phyloP scores from a whole-genome alignment of 345 rosid species.

The Brassica incana region DNA sequence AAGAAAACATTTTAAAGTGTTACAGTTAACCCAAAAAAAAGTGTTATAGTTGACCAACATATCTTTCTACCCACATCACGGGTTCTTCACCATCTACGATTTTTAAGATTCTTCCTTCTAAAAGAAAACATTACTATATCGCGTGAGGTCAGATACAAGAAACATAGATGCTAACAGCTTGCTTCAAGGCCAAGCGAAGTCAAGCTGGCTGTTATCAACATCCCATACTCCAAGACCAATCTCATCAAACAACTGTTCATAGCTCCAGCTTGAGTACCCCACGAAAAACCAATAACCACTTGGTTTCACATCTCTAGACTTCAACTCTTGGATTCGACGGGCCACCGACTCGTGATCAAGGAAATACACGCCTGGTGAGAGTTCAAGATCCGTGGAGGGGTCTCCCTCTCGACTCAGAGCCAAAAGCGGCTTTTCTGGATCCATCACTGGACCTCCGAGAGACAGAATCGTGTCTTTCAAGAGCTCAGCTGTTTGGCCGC shows the following conservation, averaged over 20 bases:
- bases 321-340: conserved; percentile 45
- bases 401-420: conserved; percentile 56
- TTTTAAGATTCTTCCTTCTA: conserved; percentile 15
- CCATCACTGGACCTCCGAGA: conserved; percentile 74
- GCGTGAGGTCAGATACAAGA: conserved; percentile 1
- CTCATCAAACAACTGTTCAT: conserved; percentile 75
- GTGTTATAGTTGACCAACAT: conserved; percentile 14
- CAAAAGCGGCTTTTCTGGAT: conserved; percentile 61
- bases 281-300: conserved; percentile 85
- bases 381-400: conserved; percentile 40
- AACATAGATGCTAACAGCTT: conserved; percentile 16
- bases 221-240: conserved; percentile 75
- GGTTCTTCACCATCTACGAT: conserved; percentile 21
- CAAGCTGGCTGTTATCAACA: conserved; percentile 35
- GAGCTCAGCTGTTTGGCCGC: conserved; percentile 48
- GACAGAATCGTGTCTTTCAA: conserved; percentile 67
- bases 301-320: conserved; percentile 45
- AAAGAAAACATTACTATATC: conserved; percentile 4
- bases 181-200: conserved; percentile 60
- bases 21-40: not conserved
- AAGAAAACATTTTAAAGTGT: conserved; percentile 4
- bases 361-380: conserved; percentile 67
- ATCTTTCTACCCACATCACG: not conserved
- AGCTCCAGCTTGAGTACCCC: conserved; percentile 81
- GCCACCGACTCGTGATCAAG: conserved; percentile 62